A percentile compares a stretch with the other conserved stretches of the same genome.
Conservation (phyloP, 2,329 filamentous ascomycete species). For the Penicillium concentricum region DNA sequence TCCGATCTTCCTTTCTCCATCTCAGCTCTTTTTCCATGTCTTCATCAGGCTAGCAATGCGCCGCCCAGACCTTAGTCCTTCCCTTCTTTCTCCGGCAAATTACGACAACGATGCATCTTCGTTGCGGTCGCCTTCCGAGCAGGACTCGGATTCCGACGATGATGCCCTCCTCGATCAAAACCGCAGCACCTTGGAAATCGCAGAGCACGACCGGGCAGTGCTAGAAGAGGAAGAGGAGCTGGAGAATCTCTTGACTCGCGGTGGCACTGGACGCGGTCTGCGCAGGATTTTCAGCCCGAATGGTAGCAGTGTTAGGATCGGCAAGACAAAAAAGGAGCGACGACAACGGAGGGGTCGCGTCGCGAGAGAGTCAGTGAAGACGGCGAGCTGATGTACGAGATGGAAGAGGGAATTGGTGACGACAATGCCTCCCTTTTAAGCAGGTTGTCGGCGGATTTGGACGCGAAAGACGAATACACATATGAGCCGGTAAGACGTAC, state of each 20-base stretch:
- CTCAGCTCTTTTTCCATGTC: constrained; percentile 21
- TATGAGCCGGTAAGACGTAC: constrained; percentile 29
- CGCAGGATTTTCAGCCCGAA: constrained; percentile 43
- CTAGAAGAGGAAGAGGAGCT: constrained; percentile 71
- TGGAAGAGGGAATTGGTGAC: constrained; percentile 72
- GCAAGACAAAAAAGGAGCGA: constrained; percentile 51
- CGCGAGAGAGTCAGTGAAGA: constrained; percentile 61
- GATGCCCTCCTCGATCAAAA: constrained; percentile 66
- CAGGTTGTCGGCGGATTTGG: constrained; percentile 58
- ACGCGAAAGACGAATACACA: constrained; percentile 36
- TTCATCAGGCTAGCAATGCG: constrained; percentile 26
- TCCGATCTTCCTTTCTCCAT: constrained; percentile 9
- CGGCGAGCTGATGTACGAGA: constrained; percentile 79
- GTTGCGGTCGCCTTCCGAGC: constrained; percentile 61
- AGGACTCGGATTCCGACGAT: constrained; percentile 75
- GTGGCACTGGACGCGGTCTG: constrained; percentile 37
- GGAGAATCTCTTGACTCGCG: constrained; percentile 48
- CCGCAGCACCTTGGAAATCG: constrained; percentile 67
- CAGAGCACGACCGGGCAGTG: constrained; percentile 67
- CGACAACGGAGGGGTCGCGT: constrained; percentile 47
- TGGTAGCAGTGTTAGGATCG: constrained; percentile 51
- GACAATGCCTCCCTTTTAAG: constrained; percentile 63
- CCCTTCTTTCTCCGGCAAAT: constrained; percentile 61
- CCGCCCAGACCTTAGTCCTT: constrained; percentile 29
- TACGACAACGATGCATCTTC: constrained; percentile 71